Evolutionary conservation across 768 basidiomycete genomes (phyloP), one percentile per base, ranked within the genome.

Genomic region (Calocera cornea): DNA sequence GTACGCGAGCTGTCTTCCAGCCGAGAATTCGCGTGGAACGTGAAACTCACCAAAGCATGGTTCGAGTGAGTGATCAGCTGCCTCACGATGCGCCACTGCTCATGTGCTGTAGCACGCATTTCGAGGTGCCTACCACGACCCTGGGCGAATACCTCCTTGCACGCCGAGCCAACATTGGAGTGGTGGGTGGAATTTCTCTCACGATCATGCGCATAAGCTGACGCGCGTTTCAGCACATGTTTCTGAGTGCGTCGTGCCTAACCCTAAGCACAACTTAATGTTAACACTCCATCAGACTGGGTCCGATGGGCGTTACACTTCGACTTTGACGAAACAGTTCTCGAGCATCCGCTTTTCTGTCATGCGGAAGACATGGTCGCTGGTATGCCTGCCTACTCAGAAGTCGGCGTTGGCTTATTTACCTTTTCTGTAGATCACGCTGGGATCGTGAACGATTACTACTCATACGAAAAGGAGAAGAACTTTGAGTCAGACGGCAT

Each of bases 381-480:
- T 60, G 54, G 54, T 60, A 33, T 27, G 54, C 16, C 27, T 33
- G n/a, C n/a, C n/a, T n/a, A n/a, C n/a, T n/a, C n/a, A n/a, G n/a
- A n/a, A n/a, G n/a, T n/a, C n/a, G n/a, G n/a, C 24, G 2, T 29
- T 33, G 11, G 14, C 7, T 16, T 60, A 11, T 19, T 29, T 11
- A 60, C 10, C 54, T 29, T 60, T 16, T 60, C 14, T 24, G 54
- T 22, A 60, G 54, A 60, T 60, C 54, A 60, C 22, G 31, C 27
- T 19, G 54, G 54, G 5, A 27, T 60, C 14, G 31, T 33, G 54
- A 60, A 60, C 54, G 54, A 60, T 19, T 60, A 60, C 54, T 60
- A 60, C 31, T 60, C 54, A 27, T 60, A 60, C 31, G 54, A 60
- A 27, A 60, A 60, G 27, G 54, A 60, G 54, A 60, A 60, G 31